Evolutionary conservation across 768 basidiomycete species (phyloP).

Genomic region (Paxillus rubicundulus): DNA sequence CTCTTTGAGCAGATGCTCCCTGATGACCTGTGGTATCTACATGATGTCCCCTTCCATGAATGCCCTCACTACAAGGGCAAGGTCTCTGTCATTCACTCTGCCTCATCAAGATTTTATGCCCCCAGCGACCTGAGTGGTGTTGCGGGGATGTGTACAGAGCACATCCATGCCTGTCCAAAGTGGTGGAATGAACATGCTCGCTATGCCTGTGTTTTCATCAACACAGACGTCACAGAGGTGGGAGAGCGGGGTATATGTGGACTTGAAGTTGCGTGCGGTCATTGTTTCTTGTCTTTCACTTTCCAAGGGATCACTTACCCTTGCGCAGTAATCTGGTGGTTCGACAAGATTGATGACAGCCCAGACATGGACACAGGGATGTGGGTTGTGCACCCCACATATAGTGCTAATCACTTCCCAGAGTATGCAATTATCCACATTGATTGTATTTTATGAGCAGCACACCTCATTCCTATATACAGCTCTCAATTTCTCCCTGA

Average conservation of each 20-base stretch:
- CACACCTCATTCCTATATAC: constrained; percentile 29
- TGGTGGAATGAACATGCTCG: constrained; percentile 15
- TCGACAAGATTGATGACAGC: constrained; percentile 11
- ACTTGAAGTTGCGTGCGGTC: constrained; percentile 14
- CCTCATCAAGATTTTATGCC: constrained; percentile 21
- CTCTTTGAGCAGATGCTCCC: constrained; percentile 2
- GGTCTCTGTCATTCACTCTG: constrained; percentile 20
- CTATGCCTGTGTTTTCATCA: constrained; percentile 23
- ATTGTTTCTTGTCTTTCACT: constrained; percentile 26
- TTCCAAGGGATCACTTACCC: constrained; percentile 6
- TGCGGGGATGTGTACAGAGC: constrained; percentile 24
- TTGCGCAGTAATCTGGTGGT: constrained; percentile 26
- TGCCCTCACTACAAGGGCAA: constrained; percentile 3
- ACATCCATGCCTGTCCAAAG: constrained; percentile 14
- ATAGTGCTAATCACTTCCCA: constrained; percentile 2
- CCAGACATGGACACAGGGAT: constrained; percentile 27
- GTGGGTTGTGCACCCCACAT: constrained; percentile 25
- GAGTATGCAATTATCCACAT: constrained; percentile 24
- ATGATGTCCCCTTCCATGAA: constrained; percentile 1
- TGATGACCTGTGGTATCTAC: constrained; percentile 4
- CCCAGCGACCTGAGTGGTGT: too few species aligned
- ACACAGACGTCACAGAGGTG: constrained; percentile 4
- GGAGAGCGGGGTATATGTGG: constrained; percentile 14
- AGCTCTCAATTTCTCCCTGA: constrained; percentile 6
- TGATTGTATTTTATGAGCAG: constrained; percentile 28